phyloP scores from a whole-genome alignment of 495 filamentous ascomycete species.

The Hypoxylon cercidicola region DNA sequence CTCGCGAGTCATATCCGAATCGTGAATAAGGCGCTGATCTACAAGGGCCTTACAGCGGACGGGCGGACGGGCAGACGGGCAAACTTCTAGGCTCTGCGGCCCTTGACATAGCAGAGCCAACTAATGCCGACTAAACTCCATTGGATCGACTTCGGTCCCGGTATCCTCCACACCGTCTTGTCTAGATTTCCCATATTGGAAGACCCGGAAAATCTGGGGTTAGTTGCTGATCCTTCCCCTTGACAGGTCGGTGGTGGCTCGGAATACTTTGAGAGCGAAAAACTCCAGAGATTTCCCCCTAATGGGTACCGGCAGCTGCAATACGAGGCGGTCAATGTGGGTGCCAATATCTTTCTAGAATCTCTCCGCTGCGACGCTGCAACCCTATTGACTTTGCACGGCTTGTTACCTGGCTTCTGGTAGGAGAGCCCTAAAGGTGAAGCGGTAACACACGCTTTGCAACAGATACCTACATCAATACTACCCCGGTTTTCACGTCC shows the following conservation, averaged over 20 bases:
- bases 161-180: conserved; percentile 20
- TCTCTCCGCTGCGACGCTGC: conserved; percentile 26
- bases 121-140: conserved; percentile 22
- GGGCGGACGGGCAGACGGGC: no score
- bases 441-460: conserved; percentile 31
- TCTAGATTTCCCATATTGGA: conserved; percentile 26
- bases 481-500: conserved; percentile 4
- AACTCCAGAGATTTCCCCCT: conserved; percentile 28
- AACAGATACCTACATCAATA: conserved; percentile 12
- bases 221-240: conserved; percentile 20
- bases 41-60: conserved; percentile 18
- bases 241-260: conserved; percentile 13
- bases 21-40: conserved; percentile 35
- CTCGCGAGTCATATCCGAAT: conserved; percentile 34
- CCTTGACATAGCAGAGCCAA: conserved; percentile 11
- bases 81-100: conserved; percentile 17
- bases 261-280: conserved; percentile 25
- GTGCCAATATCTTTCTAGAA: conserved; percentile 39
- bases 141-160: conserved; percentile 21
- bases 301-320: conserved; percentile 40
- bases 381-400: conserved; percentile 15
- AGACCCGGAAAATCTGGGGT: conserved; percentile 36
- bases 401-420: conserved; percentile 35
- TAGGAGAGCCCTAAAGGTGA: conserved; percentile 18
- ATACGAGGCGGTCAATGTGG: conserved; percentile 42